Percentiles rank a stretch among this genome's conserved stretches.
These are phyloP conservation scores for Peronospora farinosa DNA, from an alignment of 352 stramenopile genomes.

Conservation along the genomic window DNA sequence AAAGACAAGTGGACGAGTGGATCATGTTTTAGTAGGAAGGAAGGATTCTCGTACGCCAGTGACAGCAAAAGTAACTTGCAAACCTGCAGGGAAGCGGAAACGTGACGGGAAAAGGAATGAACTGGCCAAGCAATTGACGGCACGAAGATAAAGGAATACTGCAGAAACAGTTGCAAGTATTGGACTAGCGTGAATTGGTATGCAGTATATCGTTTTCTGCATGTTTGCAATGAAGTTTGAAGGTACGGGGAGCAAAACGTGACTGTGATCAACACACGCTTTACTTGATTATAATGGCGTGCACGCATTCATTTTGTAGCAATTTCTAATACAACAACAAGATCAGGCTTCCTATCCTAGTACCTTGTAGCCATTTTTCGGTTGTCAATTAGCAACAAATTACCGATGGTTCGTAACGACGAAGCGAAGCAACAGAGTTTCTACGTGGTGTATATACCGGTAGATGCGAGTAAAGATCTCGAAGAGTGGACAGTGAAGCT, in stretches of 20 bases:
- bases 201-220: no score
- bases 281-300: no score
- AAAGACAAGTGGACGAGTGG: constrained; percentile 15
- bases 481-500: constrained; percentile 70
- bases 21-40: constrained; percentile 6
- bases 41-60: constrained; percentile 8
- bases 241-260: no score
- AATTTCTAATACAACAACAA: no score
- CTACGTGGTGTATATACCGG: constrained; percentile 64
- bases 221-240: no score
- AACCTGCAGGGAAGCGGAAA: constrained; percentile 20
- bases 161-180: neutral
- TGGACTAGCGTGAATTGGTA: no score
- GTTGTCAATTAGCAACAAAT: neutral
- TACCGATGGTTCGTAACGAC: constrained; percentile 51
- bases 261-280: no score
- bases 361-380: no score
- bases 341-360: no score
- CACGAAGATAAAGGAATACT: constrained; percentile 13
- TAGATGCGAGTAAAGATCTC: constrained; percentile 44
- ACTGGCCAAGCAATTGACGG: constrained; percentile 1
- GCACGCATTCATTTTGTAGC: no score
- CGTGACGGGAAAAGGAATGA: constrained; percentile 5
- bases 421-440: constrained; percentile 51
- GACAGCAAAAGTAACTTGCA: neutral